phyloP scores from a whole-genome alignment of 805 yeast genomes.

The Myxozyma melibiosi region DNA sequence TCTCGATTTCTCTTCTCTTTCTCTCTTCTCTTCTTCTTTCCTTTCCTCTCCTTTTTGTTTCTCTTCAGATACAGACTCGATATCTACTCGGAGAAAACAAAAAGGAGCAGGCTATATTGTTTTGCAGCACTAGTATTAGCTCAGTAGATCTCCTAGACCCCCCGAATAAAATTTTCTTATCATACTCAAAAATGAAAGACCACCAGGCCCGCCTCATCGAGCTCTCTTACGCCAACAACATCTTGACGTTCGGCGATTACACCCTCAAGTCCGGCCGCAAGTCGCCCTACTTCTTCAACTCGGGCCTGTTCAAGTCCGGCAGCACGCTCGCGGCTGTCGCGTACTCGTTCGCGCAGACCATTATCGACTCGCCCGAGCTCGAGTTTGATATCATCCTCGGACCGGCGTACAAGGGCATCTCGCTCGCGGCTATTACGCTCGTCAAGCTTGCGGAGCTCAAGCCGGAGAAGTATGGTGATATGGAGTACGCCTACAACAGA shows the following conservation, averaged over 20 bases:
- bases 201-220: constrained; percentile 58
- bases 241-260: constrained; percentile 84
- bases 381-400: constrained; percentile 92
- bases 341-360: constrained; percentile 84
- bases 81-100: not conserved
- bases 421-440: constrained; percentile 89
- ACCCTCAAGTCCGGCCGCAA: constrained; percentile 88
- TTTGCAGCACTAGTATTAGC: not conserved
- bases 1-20: not conserved
- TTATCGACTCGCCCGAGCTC: constrained; percentile 68
- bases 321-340: constrained; percentile 77
- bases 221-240: constrained; percentile 77
- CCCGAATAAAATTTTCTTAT: not conserved
- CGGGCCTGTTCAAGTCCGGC: constrained; percentile 88
- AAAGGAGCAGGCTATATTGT: constrained; percentile 6
- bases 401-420: constrained; percentile 98
- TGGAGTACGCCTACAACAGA: constrained; percentile 93
- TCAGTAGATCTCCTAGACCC: not conserved
- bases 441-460: constrained; percentile 91
- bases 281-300: constrained; percentile 95
- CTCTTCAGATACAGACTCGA: not conserved
- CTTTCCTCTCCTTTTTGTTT: constrained; percentile 9
- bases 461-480: constrained; percentile 61
- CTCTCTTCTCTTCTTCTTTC: not conserved
- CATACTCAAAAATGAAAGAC: constrained; percentile 24